Base-by-base conservation (phyloP, 2,329 filamentous ascomycete species). In the Simplicillium aogashimaense region DNA sequence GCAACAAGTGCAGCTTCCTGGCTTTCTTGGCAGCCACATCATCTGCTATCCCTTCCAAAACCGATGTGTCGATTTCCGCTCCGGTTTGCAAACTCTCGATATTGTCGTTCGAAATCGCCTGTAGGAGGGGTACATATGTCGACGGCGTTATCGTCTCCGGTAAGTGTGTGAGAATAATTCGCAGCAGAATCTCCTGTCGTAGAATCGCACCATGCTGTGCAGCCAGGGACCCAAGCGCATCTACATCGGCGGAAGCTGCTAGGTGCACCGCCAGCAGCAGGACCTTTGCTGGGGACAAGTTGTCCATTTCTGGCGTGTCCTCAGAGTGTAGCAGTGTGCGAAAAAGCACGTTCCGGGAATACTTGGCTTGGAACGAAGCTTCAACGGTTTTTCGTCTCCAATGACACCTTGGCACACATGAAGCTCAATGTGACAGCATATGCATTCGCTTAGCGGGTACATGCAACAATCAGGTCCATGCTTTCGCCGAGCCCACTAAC, bases 81-180 rank as follows among this genome's bases (percentile, higher is more conserved):
- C 64, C 54, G 20, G 57, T 47, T 25, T 57, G 50, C 16, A 65
- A 6, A 35, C 7, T 57, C 20, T 64, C 57, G 32, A 73, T 63
- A 15, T 69, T 58, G 38, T 64, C 66, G 4, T 63, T 62, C 32
- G 65, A 67, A 44, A 88, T 61, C 39, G 77, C 70, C 49, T 72
- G 60, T 14, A 88, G 53, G 38, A 86, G 73, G 12, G 65, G 64
- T 14, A 76, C 64, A 54, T 89, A 89, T 35, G 66, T 56, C n/a
- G 60, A 61, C 5, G 86, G 78, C 5, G 74, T 73, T 5, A 78
- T 54, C 34, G 74, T 81, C 58, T 90, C 85, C 18, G 87, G 86
- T 1, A 94, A 69, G 54, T 82, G 86, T 15, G 81, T 86, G 35
- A 94, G 70, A 16, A 94, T 63, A 39, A 92, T 78, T 35, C 82